Evolutionary conservation across 345 rosid genomes (phyloP).

Genomic region (Capsella bursapastoris): DNA sequence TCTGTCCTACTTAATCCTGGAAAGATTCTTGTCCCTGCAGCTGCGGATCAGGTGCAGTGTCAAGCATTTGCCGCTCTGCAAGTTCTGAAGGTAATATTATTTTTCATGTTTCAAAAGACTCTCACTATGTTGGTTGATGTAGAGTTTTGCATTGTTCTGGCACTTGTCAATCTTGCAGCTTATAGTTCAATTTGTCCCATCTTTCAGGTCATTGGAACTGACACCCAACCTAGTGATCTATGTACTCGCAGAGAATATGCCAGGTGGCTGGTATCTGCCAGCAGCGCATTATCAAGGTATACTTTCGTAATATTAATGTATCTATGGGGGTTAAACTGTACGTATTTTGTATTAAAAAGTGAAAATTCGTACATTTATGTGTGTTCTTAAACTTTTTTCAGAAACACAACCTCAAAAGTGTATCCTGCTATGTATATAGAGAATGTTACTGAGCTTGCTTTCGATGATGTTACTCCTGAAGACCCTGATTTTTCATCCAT

Average conservation of each 20-base stretch:
- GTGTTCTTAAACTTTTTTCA: constrained; percentile 46
- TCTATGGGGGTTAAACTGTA: constrained; percentile 29
- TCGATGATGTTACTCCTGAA: constrained; percentile 80
- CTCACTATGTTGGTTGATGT: constrained; percentile 25
- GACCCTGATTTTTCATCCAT: constrained; percentile 93
- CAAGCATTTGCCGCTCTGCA: constrained; percentile 90
- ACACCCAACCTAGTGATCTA: constrained; percentile 70
- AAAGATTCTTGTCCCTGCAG: constrained; percentile 78
- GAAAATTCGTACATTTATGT: constrained; percentile 3
- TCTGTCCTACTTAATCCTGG: constrained; percentile 74
- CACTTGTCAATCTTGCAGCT: constrained; percentile 23
- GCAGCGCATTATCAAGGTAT: constrained; percentile 84
- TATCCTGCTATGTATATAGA: constrained; percentile 97
- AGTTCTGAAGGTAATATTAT: constrained; percentile 68
- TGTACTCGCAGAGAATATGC: constrained; percentile 95
- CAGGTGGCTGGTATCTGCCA: constrained; percentile 90
- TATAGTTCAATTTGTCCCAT: constrained; percentile 12
- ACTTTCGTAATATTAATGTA: constrained; percentile 24
- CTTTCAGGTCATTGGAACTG: constrained; percentile 82
- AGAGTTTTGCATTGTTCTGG: constrained; percentile 17
- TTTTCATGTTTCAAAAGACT: not conserved
- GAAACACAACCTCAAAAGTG: constrained; percentile 78
- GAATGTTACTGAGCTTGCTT: constrained; percentile 87
- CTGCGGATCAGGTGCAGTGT: constrained; percentile 87
- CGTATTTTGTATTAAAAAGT: constrained; percentile 8